phyloP scores from a whole-genome alignment of 257 asterid species.

The Penstemon davidsonii region DNA sequence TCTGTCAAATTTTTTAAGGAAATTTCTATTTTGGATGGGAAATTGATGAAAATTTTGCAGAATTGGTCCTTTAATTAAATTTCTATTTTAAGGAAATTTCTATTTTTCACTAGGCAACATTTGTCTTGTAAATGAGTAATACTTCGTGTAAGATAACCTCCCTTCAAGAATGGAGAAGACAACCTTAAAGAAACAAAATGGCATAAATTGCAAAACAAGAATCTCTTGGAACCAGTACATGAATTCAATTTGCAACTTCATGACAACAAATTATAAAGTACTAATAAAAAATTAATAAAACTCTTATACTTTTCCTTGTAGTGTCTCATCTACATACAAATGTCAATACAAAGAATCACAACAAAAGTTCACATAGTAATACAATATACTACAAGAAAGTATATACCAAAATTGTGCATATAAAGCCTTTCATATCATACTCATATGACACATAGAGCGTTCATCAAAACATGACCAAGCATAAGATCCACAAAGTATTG shows the following conservation, averaged over 20 bases:
- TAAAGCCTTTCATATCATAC: conserved; percentile 4
- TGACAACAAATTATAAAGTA: neutral
- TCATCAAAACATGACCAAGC: conserved; percentile 81
- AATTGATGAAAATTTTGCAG: too few species aligned
- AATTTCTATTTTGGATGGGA: too few species aligned
- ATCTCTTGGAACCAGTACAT: neutral
- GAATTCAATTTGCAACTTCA: neutral
- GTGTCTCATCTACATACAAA: conserved; percentile 10
- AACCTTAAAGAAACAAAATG: conserved; percentile 18
- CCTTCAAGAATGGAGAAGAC: conserved; percentile 6
- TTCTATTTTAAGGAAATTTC: too few species aligned
- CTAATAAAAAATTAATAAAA: neutral
- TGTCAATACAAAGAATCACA: conserved; percentile 1
- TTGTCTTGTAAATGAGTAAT: neutral
- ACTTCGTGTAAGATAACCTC: conserved; percentile 1
- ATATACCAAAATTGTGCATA: neutral
- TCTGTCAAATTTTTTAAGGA: too few species aligned
- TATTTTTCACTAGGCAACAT: neutral
- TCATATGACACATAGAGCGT: conserved; percentile 49
- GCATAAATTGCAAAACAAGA: neutral
- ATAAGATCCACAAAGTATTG: conserved; percentile 91
- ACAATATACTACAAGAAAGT: conserved; percentile 21
- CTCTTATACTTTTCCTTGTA: too few species aligned
- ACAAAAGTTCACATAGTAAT: neutral
- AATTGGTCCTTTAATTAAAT: too few species aligned